phyloP scores from a whole-genome alignment of 148 eudicot species.

The Chenopodium berlandieri region DNA sequence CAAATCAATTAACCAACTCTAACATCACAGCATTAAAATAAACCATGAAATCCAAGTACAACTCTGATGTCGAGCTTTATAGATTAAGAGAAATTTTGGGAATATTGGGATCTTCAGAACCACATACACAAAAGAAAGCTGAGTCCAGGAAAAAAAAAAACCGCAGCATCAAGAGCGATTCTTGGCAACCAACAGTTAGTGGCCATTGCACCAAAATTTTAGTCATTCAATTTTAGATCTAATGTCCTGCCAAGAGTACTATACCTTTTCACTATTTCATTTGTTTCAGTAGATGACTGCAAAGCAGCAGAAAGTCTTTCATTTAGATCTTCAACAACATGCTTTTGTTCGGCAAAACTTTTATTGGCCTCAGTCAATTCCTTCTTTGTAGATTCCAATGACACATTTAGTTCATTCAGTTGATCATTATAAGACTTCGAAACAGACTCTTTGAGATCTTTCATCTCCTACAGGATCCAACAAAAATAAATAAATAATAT shows the following conservation, averaged over 20 bases:
- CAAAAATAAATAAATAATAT: background rate
- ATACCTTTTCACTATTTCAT: slow-evolving; percentile 79
- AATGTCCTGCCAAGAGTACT: background rate
- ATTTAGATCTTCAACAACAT: slow-evolving; percentile 74
- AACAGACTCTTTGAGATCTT: slow-evolving; percentile 63
- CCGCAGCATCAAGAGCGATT: background rate
- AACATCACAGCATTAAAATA: background rate
- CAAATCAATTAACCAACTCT: background rate
- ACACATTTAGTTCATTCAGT: slow-evolving; percentile 49
- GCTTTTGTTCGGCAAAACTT: slow-evolving; percentile 69
- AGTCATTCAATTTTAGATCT: background rate
- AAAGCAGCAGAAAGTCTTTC: slow-evolving; percentile 68
- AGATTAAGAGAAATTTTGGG: background rate
- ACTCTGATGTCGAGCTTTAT: background rate
- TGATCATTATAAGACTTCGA: slow-evolving; percentile 58
- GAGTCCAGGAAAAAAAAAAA: background rate
- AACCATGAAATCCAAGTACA: background rate
- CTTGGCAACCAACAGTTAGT: background rate
- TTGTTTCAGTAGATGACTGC: slow-evolving; percentile 79
- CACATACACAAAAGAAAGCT: background rate
- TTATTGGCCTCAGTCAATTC: slow-evolving; percentile 53
- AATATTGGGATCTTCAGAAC: background rate
- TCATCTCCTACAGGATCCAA: slow-evolving; percentile 60
- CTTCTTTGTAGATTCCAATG: slow-evolving; percentile 62
- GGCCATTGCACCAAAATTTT: background rate